Evolutionary conservation across 176 grass and related monocot species (phyloP).

Genomic region (Juncus effusus): DNA sequence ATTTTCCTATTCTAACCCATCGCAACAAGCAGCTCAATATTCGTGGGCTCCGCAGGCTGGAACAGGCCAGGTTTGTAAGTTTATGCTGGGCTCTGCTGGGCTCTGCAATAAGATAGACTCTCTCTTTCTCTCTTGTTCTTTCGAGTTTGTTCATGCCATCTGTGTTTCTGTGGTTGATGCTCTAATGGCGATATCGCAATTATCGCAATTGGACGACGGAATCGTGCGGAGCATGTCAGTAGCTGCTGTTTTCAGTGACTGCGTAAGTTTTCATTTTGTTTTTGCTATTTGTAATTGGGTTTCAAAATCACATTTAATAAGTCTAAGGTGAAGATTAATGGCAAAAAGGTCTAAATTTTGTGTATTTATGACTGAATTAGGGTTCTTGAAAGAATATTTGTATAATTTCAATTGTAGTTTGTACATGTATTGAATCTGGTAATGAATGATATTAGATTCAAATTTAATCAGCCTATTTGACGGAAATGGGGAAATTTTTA

Average conservation of each 20-base stretch:
- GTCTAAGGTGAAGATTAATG: background rate
- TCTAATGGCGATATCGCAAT: constrained; percentile 31
- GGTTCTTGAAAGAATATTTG: background rate
- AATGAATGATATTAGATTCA: too few relatives aligned
- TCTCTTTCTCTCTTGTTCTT: too few relatives aligned
- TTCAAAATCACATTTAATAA: background rate
- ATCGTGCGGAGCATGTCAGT: constrained; percentile 76
- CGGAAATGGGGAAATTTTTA: too few relatives aligned
- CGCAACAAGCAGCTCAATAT: too few relatives aligned
- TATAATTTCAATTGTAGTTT: background rate
- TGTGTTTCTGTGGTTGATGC: background rate
- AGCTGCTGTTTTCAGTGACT: constrained; percentile 75
- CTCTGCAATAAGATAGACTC: too few relatives aligned
- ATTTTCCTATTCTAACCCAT: too few relatives aligned
- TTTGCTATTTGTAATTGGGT: constrained; percentile 7
- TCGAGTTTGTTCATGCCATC: too few relatives aligned
- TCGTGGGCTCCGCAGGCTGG: too few relatives aligned
- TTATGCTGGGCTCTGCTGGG: background rate
- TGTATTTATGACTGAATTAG: background rate
- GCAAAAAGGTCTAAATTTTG: background rate
- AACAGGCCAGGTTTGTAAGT: background rate
- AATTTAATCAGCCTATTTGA: too few relatives aligned
- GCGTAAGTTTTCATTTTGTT: constrained; percentile 34
- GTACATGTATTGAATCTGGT: background rate
- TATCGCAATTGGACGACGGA: constrained; percentile 53